Base-by-base conservation (phyloP, 148 eudicot genomes). In the Rhododendron simsii region DNA sequence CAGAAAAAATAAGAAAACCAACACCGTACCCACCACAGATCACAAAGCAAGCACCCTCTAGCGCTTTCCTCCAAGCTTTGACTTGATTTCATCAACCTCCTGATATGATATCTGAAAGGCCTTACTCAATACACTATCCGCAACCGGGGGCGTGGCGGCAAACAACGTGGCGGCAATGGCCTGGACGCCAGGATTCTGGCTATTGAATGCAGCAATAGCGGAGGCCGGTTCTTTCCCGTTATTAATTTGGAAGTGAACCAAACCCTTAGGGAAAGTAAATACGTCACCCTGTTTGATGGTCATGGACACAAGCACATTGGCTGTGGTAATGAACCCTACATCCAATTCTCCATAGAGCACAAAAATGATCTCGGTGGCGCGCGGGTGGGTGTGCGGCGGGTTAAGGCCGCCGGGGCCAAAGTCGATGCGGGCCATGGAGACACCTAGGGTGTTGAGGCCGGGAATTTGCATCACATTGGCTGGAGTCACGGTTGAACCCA, bases 171-270 rank as follows among this genome's bases (percentile, higher is more conserved):
- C 4, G 18, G 57, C 20, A 53, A 15, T 53, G 57, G 18, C 4
- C 3, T 13, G 15, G 55, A 51, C 15, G 2, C 55, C 55, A 13
- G 57, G 57, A 14, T 53, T 53, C 18, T 53, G 57, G 57, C 57
- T 53, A 1, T 4, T 3, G 20, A 92, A 92, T 20, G 86, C 90
- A 3, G 91, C n/a, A 23, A 92, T 37, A 12, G 82, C 89, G 1
- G 89, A 80, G 0, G 93, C 92, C 0, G 87, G 85, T 26, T 0
- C 67, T 10, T 84, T 48, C 3, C 89, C 87, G 23, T 82, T 88
- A 71, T 92, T 92, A 88, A 69, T 85, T 85, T 90, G 90, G 90
- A 87, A 91, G 74, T 91, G 93, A n/a, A 91, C 89, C 47, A 90
- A 80, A 8, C 88, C 90, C 45, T 76, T 87, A 0, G 93, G 93